Conservation (phyloP, 2,329 filamentous ascomycete genomes). For the Cladosporium halotolerans region DNA sequence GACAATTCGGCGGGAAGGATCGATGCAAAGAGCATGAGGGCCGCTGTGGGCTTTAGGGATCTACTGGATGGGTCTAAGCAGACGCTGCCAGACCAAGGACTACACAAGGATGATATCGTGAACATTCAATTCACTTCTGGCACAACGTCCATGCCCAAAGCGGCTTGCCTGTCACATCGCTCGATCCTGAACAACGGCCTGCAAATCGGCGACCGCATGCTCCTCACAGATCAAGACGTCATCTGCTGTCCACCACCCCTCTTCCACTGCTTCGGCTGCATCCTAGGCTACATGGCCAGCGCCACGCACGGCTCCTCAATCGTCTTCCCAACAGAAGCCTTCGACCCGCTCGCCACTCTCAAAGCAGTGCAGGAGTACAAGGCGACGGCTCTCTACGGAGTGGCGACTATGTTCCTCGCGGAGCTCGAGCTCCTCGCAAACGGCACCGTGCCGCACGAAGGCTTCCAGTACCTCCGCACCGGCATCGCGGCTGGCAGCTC, state of each 20-base stretch:
- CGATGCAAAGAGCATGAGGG: slow-evolving; percentile 37
- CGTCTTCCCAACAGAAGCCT: slow-evolving; percentile 79
- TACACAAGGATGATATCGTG: slow-evolving; percentile 63
- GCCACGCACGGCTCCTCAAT: slow-evolving; percentile 77
- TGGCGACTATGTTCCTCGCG: slow-evolving; percentile 91
- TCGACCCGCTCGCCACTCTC: slow-evolving; percentile 70
- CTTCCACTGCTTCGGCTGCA: slow-evolving; percentile 75
- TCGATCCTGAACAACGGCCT: slow-evolving; percentile 90
- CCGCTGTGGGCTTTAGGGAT: slow-evolving; percentile 40
- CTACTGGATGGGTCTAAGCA: slow-evolving; percentile 34
- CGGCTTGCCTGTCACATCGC: slow-evolving; percentile 77
- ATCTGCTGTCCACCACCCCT: slow-evolving; percentile 58
- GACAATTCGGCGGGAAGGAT: slow-evolving; percentile 64
- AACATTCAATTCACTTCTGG: slow-evolving; percentile 98
- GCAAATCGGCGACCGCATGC: slow-evolving; percentile 80
- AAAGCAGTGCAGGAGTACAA: slow-evolving; percentile 56
- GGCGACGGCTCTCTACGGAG: slow-evolving; percentile 72
- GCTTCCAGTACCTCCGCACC: slow-evolving; percentile 66
- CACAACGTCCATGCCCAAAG: slow-evolving; percentile 83
- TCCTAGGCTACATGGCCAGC: slow-evolving; percentile 94
- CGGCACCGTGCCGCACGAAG: slow-evolving; percentile 36
- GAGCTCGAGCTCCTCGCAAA: slow-evolving; percentile 66
- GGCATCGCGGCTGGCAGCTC: slow-evolving; percentile 84
- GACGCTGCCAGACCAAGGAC: slow-evolving; percentile 43
- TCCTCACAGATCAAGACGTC: slow-evolving; percentile 64